These are phyloP conservation scores for Fragaria ananassa DNA, from an alignment of 306 rosid species.

Conservation along the genomic window DNA sequence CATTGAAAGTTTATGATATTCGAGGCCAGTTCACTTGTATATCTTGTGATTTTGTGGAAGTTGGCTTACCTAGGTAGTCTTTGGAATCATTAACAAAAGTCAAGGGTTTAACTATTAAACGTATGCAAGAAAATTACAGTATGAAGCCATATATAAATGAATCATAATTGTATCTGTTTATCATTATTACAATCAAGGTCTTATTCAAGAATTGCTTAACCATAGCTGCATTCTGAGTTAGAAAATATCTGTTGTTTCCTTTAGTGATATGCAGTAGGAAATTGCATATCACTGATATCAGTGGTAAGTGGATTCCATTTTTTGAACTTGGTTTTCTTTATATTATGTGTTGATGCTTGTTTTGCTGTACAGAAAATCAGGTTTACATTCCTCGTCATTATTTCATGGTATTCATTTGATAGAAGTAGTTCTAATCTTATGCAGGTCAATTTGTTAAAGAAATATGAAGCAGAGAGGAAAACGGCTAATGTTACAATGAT, in stretches of 20 bases:
- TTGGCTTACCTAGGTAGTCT: not conserved
- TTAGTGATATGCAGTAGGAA: not conserved
- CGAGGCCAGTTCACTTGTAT: not conserved
- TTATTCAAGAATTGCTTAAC: not conserved
- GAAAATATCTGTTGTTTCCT: not conserved
- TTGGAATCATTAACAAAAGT: not conserved
- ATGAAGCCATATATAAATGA: not conserved
- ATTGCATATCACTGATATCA: not conserved
- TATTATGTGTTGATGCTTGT: not conserved
- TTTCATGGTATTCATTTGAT: conserved; percentile 5
- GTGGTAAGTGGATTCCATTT: not conserved
- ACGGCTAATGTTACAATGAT: conserved; percentile 66
- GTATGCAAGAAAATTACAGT: not conserved
- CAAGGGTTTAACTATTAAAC: not conserved
- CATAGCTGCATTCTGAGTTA: not conserved
- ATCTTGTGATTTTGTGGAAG: not conserved
- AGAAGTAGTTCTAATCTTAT: not conserved
- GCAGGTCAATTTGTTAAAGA: conserved; percentile 71
- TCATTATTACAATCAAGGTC: not conserved
- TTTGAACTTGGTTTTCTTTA: not conserved
- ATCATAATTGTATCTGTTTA: not conserved
- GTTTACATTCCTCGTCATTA: not conserved
- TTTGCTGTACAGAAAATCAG: not conserved
- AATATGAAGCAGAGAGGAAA: conserved; percentile 77
- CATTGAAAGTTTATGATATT: not conserved